Base-by-base conservation (phyloP, 805 yeast species). In the Suhomyces sp. region DNA sequence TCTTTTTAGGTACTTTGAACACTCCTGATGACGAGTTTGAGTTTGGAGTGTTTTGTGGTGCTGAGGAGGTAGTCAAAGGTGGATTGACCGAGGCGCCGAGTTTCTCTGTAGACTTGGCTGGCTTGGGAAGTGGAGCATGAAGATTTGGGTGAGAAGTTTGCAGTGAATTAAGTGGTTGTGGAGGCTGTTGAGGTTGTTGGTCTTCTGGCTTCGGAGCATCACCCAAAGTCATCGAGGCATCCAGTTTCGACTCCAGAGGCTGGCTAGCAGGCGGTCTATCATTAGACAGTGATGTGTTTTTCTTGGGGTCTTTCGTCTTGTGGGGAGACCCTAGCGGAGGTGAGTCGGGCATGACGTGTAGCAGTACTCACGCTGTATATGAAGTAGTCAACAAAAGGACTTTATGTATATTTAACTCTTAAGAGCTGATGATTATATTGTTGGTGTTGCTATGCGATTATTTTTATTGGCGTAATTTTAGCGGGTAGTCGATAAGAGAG, bases 1-100 rank as follows among this genome's bases (percentile, higher is more conserved):
- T 53, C 31, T 55, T 48, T 22, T 55, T 54, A 33, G 59, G 59
- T 8, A 57, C 58, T 40, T 54, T 57, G 48, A 56, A 56, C 9
- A 54, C 49, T 12, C 56, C 56, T 1, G 57, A 52, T n/a, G 54
- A 26, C 12, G 54, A 51, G 12, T 31, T 33, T 13, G 54, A 19
- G 44, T 12, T 26, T 3, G 31, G 17, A 13, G 27, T 19, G 6
- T 36, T 47, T 38, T 15, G 24, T 40, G 31, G 26, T 22, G 6
- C n/a, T 7, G 46, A 23, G 5, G 17, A n/a, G 6, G 46, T 22
- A 2, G 29, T 24, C 27, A 41, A 19, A 9, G 26, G 29, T 19
- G 45, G 13, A 22, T 41, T 41, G 23, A 22, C 8, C 45, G 23
- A 23, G 27, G 51, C 13, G 49, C 31, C 17, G 6, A 46, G 12